Evolutionary conservation across 371 early-diverging fungal species (phyloP), one percentile per base, ranked within the genome.

Genomic region (Apophysomyces ossiformis): DNA sequence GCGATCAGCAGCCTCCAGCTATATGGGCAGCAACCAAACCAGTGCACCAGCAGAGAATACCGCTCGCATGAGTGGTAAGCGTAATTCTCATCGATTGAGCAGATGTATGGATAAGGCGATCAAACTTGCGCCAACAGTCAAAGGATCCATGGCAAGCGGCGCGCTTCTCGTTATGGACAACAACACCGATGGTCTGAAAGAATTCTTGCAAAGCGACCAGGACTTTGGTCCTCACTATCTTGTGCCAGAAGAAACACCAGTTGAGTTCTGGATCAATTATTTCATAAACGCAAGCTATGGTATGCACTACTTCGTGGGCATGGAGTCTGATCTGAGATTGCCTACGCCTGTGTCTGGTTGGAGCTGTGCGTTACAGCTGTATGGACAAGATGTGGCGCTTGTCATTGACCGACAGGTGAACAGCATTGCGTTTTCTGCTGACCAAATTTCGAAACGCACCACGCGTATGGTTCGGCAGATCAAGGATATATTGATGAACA

Each of bases 271-370:
- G 85, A 61, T 70, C 15, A 71, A 71, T 15, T 85, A 85, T 56
- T 68, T 81, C 8, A 60, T 72, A 13, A 75, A 79, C 66, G 78
- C 79, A 11, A 70, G 75, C 44, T 85, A 81, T 58, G 85, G 85
- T 64, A 71, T 85, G 12, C 79, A 82, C 57, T 77, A 78, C 46
- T 85, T 64, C 64, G 80, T 85, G 1, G 72, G 74, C 36, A 67
- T 69, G 36, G 79, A 79, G 57, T 61, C 74, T 1, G 66, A 74
- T 35, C 35, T 75, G 2, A 58, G 85, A 5, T 37, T 81, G 0
- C 79, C 79, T 5, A 69, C 66, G 0, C 73, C 82, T 8, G 56
- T 73, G 4, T 63, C 72, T 9, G 81, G 79, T 15, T 82, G 85
- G 83, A 70, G 64, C 26, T 79, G 81, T 47, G 79, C 75, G 0